Evolutionary conservation across 129 eudicot genomes (phyloP).

Genomic region (Tagetes erecta): DNA sequence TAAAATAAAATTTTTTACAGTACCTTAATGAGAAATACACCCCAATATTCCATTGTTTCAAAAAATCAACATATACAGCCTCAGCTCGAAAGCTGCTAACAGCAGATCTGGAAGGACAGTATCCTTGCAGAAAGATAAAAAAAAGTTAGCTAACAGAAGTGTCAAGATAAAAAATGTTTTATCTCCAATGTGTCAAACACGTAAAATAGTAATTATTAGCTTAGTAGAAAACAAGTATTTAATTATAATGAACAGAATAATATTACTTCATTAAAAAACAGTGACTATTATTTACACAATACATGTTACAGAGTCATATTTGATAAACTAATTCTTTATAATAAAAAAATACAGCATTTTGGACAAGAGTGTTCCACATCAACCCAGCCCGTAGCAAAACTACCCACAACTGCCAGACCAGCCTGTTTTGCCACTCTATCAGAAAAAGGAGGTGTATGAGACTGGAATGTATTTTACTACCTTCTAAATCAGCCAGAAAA

Average conservation of each 20-base stretch:
- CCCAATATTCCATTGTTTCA: constrained; percentile 95
- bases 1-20: neutral
- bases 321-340: neutral
- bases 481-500: constrained; percentile 86
- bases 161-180: neutral
- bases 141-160: neutral
- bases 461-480: constrained; percentile 37
- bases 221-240: neutral
- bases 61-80: constrained; percentile 78
- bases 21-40: constrained; percentile 97
- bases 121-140: constrained; percentile 49
- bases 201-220: neutral
- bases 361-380: neutral
- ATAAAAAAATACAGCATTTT: neutral
- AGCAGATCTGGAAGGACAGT: constrained; percentile 77
- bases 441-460: neutral
- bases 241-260: neutral
- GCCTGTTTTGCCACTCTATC: constrained; percentile 3
- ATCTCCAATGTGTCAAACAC: neutral
- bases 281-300: neutral
- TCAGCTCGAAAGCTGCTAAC: constrained; percentile 79
- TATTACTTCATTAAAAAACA: neutral
- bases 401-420: neutral
- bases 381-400: neutral
- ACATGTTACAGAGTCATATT: neutral